Base-by-base conservation (phyloP, 768 basidiomycete species). In the Rhizopogon salebrosus region DNA sequence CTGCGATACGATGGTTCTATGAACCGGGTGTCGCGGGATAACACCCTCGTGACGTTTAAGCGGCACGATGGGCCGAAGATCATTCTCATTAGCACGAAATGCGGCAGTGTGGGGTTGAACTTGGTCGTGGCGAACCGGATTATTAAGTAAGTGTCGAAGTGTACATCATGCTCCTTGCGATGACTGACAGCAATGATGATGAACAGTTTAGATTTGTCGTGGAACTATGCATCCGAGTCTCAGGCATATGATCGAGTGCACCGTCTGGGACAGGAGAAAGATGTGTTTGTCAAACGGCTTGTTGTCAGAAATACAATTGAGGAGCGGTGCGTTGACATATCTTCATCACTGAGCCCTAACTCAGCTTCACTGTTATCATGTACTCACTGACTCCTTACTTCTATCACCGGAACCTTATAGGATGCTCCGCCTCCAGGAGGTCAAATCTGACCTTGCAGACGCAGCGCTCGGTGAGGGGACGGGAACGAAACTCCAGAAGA, bases 1-100 rank as follows among this genome's bases (percentile, higher is more conserved):
- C 61, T 87, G 52, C 74, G 85, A 6, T 87, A 84, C 58, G 86
- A 88, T 55, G 85, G 85, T n/a, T 76, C 74, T 62, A 87, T 88
- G 86, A 73, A 78, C 54, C 71, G 79, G 24, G 60, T 64, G 6
- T 66, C 73, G 27, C 75, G 84, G 50, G 84, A 86, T 53, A 61
- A 62, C 9, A 71, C 75, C 1, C 59, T 88, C 39, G 63, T 71
- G 6, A 68, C 64, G 24, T 88, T 87, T 72, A 84, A 81, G 66
- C 71, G 70, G 51, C 38, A 64, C 16, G 77, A 76, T 3, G 81
- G 84, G 1, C 82, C 83, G 2, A 80, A 77, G 53, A 77, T 87
- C 45, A 83, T 87, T 40, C 69, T 86, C 27, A 84, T 87, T 60
- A 82, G 82, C 56, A 83, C 81, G 16, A 85, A 79, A 57, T 83